Evolutionary conservation across 805 yeast species (phyloP).

Genomic region (Metschnikowia sp.): DNA sequence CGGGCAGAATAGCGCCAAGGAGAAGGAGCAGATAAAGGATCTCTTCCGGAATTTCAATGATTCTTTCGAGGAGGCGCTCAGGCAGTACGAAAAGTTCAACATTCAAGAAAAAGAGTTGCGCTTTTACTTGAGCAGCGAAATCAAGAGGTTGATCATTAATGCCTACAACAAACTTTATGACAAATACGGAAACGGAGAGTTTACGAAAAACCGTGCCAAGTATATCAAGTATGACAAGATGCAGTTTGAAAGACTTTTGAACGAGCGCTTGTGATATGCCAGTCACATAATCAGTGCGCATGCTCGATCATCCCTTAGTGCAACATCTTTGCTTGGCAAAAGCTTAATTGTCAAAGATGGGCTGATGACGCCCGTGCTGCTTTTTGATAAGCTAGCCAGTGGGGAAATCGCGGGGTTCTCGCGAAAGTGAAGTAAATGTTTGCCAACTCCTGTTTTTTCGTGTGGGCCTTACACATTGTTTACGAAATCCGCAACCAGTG

Average conservation of each 20-base stretch:
- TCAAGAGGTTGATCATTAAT: slow-evolving; percentile 70
- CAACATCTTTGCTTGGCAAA: background rate
- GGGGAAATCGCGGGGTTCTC: no score
- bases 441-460: no score
- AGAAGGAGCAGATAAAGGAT: slow-evolving; percentile 79
- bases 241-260: slow-evolving; percentile 37
- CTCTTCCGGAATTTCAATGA: slow-evolving; percentile 78
- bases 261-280: slow-evolving; percentile 9
- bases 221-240: slow-evolving; percentile 62
- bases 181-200: slow-evolving; percentile 66
- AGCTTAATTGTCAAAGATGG: no score
- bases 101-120: slow-evolving; percentile 66
- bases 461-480: no score
- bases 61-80: slow-evolving; percentile 74
- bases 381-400: no score
- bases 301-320: background rate
- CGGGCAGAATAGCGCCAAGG: slow-evolving; percentile 51
- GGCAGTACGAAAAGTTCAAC: slow-evolving; percentile 60
- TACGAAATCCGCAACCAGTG: no score
- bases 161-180: slow-evolving; percentile 83
- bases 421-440: no score
- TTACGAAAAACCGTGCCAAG: slow-evolving; percentile 66
- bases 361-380: no score
- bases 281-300: background rate
- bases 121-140: slow-evolving; percentile 63